Evolutionary conservation across 1,284 basidiomycete species (phyloP), one percentile per base, ranked within the genome.

Genomic region (Macrocybe sp.): DNA sequence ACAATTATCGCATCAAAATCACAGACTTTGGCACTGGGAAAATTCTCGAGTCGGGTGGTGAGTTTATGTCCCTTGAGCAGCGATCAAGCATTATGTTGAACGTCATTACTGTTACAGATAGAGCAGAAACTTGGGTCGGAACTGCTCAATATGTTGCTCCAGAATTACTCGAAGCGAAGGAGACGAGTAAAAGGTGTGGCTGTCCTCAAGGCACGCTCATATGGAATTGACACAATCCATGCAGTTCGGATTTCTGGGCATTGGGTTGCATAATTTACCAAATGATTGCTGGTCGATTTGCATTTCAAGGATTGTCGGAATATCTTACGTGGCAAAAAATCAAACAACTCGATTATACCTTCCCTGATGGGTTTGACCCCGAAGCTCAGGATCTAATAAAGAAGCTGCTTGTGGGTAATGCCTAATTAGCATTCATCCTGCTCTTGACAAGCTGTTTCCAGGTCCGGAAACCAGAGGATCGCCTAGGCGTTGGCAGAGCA

Each of bases 21-120:
- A 92, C 95, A 29, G 97, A 99, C 67, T 99, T 99, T 68, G 97
- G 97, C 7, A 97, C 93, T 12, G 94, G 92, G 32, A 96, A 96
- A 69, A 76, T 96, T 54, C 71, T 94, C 42, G 80, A 83, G 55
- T 65, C 79, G 10, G 73, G 72, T 48, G 67, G 78, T 78, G 52
- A 59, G 75, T 64, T 33, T 28, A 37, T 41, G n/a, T 32, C 44
- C 32, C 32, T 51, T 55, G 45, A 47, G 52, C 34, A 37, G 50
- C 39, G 50, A 14, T 53, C 53, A 42, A 39, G 58, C 42, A 52
- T 53, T 29, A 14, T 51, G 44, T 56, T 57, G 51, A 58, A 41
- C 50, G 37, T 47, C 30, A 44, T 32, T 35, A 30, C 49, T 31
- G 4, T 55, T 77, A 76, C 65, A 46, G 71, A 78, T 56, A 70